Base-by-base conservation (phyloP, 441 rosid genomes). In the Adansonia gregorii region DNA sequence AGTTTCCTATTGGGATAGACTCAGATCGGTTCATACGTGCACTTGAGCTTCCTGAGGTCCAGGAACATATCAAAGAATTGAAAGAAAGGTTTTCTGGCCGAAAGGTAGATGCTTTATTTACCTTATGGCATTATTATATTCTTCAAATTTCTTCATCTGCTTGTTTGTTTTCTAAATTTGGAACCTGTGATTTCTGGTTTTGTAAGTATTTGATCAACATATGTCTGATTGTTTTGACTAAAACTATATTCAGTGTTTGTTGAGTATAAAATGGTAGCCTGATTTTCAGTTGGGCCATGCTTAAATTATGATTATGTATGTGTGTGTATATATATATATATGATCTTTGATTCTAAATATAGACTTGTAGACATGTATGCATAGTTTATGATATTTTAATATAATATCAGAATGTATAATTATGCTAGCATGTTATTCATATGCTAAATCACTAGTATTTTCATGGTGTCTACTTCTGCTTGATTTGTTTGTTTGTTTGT, bases 1-100 rank as follows among this genome's bases (percentile, higher is more conserved):
- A 97, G 99, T 97, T 97, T 86, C 99, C 99, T 63, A 97, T 97
- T 67, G 98, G 99, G 76, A 97, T 97, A 84, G 99, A 97, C 84
- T 93, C 97, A 59, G 93, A 88, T 1, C 87, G 98, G 76, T 94
- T 97, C 86, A 90, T 82, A 75, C 85, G 92, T 81, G 98, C 99
- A 67, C 93, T 97, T 72, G 92, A 90, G 58, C 75, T 81, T 77
- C 82, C 82, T 59, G 74, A 69, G 15, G 98, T 93, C 76, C 92
- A 85, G 86, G 88, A 85, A 46, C 97, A 93, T 85, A 90, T 97
- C 75, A 90, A 83, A 82, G 97, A 97, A 73, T 72, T 97, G 80
- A 90, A 90, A 84, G 98, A 97, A 74, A 89, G 97, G 79, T 97
- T 97, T 87, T 87, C 97, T 81, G 98, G 97, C 63, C 87, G 97